These are phyloP conservation scores for Tricholoma furcatifolium DNA, from an alignment of 768 basidiomycete species.

Conservation along the genomic window DNA sequence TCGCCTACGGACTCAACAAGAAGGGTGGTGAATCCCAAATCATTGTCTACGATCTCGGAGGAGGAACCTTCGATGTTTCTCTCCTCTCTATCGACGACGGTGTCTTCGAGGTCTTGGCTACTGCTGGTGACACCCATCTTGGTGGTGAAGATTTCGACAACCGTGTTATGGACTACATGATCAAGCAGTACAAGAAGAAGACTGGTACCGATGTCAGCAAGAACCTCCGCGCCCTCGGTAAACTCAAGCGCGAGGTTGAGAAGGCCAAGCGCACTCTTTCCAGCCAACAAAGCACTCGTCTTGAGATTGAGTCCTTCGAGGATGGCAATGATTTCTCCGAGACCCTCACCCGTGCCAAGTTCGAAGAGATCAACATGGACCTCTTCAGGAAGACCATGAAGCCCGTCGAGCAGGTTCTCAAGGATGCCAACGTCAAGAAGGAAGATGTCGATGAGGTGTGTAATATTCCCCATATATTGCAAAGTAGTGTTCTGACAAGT, in stretches of 20 bases:
- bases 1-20: conserved; percentile 98
- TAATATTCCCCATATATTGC: not conserved
- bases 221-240: conserved; percentile 84
- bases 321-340: conserved; percentile 97
- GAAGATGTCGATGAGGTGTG: conserved; percentile 88
- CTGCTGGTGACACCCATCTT: conserved; percentile 92
- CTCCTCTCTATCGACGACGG: conserved; percentile 93
- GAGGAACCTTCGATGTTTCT: conserved; percentile 98
- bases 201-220: conserved; percentile 78
- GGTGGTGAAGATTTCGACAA: conserved; percentile 97
- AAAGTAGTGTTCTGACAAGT: not conserved
- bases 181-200: conserved; percentile 91
- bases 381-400: conserved; percentile 99
- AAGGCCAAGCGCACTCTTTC: conserved; percentile 94
- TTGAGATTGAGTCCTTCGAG: conserved; percentile 97
- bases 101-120: conserved; percentile 87
- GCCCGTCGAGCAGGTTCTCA: conserved; percentile 97
- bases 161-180: conserved; percentile 86
- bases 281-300: conserved; percentile 82
- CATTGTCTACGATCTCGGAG: conserved; percentile 97
- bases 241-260: conserved; percentile 92
- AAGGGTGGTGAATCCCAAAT: conserved; percentile 92
- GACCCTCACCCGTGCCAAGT: conserved; percentile 96
- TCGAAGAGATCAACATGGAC: conserved; percentile 98
- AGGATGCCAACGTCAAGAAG: conserved; percentile 98